phyloP scores from a whole-genome alignment of 2,329 filamentous ascomycete genomes.

The Xylariaceae sp. region DNA sequence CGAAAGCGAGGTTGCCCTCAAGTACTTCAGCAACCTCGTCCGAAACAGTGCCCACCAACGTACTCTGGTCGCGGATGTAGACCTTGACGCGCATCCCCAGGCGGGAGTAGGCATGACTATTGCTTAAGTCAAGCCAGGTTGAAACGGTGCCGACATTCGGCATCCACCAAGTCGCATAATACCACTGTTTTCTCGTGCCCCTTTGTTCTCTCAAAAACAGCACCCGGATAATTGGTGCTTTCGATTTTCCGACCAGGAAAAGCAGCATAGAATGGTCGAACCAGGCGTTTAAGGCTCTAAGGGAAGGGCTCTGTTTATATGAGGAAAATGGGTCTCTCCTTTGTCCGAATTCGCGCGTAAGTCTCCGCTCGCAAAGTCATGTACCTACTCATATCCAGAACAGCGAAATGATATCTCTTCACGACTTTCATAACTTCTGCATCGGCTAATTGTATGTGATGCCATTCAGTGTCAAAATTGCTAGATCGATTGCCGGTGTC shows the following conservation, averaged over 20 bases:
- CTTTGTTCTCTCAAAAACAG: neutral
- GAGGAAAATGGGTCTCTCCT: neutral
- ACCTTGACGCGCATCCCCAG: slow-evolving; percentile 49
- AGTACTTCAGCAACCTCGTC: slow-evolving; percentile 86
- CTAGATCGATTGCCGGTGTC: neutral
- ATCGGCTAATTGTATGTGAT: neutral
- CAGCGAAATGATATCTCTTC: neutral
- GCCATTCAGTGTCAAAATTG: neutral
- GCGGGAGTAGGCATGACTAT: slow-evolving; percentile 15
- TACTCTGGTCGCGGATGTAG: slow-evolving; percentile 45
- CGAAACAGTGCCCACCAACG: slow-evolving; percentile 55
- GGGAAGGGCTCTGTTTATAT: neutral
- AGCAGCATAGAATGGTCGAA: slow-evolving; percentile 2
- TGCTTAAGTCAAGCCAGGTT: slow-evolving; percentile 5
- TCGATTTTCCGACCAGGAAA: neutral
- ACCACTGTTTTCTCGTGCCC: slow-evolving; percentile 6
- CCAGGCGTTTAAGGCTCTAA: neutral
- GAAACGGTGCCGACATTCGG: slow-evolving; percentile 17
- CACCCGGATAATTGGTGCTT: neutral
- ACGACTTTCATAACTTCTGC: neutral
- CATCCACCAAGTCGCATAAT: slow-evolving; percentile 13
- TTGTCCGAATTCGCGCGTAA: neutral
- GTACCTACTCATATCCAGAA: neutral
- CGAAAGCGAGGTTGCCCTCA: slow-evolving; percentile 80
- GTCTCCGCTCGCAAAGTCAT: slow-evolving; percentile 8